Base-by-base conservation (phyloP, 2,329 filamentous ascomycete species). In the Neoarthrinium moseri region DNA sequence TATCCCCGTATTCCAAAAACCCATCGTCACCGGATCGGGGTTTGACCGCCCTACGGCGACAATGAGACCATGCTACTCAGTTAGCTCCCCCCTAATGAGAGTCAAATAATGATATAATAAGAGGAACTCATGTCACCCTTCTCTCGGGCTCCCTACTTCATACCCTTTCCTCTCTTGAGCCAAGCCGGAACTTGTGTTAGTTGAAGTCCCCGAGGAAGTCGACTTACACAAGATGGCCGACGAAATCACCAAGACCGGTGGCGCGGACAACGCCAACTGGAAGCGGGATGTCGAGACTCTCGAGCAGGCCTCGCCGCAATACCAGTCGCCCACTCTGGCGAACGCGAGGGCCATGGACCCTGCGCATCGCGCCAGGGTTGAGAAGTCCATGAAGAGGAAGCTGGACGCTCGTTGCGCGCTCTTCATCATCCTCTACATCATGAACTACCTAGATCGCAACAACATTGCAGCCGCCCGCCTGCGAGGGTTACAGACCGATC, bases 381-480 rank as follows among this genome's bases (percentile, higher is more conserved):
- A 91, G 65, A 80, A 77, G 62, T 75, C 72, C 27, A 67, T 91
- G 56, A 77, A 82, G 62, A 77, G 82, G 54, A 91, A 89, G 68
- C 82, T 91, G 45, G 87, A 91, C 59, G 56, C 75, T 17, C 76
- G 86, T 49, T 90, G 63, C 70, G 84, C 62, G 70, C 78, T 87
- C 54, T 78, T 90, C 47, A 80, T 90, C 38, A 62, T 89, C 52
- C 87, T 90, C 69, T 90, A 89, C 58, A 87, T 90, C 61, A 74
- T 86, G 65, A 89, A 90, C 66, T 90, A 88, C 63, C 71, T 83
- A 23, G 82, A 86, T 56, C 71, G 82, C 27, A 85, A 85, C 61
- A 85, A 87, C 62, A 86, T 87, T 51, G 83, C 83, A 2, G 76
- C 83, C 1, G 85, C 85, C 2, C 75, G 80, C 18, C 71, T 88